These are phyloP conservation scores for Botrytis galanthina DNA, from an alignment of 2,329 filamentous ascomycete genomes.

Conservation along the genomic window DNA sequence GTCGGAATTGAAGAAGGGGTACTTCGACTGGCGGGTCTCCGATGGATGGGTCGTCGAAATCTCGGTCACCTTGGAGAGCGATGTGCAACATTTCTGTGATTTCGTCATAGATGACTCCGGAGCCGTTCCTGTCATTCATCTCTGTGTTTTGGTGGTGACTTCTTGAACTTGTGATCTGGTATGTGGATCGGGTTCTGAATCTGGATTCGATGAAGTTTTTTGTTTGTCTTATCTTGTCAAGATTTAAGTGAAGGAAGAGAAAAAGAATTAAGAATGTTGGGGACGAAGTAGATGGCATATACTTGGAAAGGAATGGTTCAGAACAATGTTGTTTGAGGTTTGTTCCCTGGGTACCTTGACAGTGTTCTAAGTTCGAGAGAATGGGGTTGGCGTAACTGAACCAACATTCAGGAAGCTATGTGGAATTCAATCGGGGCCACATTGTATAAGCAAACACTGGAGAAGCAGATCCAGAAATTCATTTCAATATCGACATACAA, in stretches of 20 bases:
- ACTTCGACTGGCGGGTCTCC: not conserved
- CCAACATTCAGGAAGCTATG: too few species aligned
- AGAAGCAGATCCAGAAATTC: not conserved
- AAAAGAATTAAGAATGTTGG: not conserved
- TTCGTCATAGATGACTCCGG: not conserved
- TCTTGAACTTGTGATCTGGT: not conserved
- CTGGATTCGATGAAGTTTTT: not conserved
- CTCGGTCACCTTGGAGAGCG: not conserved
- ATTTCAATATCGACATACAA: not conserved
- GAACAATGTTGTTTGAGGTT: not conserved
- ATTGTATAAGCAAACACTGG: not conserved
- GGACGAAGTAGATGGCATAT: not conserved
- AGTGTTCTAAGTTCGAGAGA: not conserved
- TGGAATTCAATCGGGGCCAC: not conserved
- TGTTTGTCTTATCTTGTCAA: not conserved
- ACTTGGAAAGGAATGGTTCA: not conserved
- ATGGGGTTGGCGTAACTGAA: not conserved
- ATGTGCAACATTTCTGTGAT: not conserved
- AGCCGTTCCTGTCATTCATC: not conserved
- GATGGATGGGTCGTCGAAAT: not conserved
- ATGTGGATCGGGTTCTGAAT: not conserved
- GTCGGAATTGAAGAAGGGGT: not conserved
- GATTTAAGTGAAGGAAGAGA: not conserved
- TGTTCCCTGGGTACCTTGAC: not conserved
- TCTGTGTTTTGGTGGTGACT: not conserved